Evolutionary conservation across 2,329 filamentous ascomycete species (phyloP), one percentile per base, ranked within the genome.

Genomic region (Cladosporium cucumerinum): DNA sequence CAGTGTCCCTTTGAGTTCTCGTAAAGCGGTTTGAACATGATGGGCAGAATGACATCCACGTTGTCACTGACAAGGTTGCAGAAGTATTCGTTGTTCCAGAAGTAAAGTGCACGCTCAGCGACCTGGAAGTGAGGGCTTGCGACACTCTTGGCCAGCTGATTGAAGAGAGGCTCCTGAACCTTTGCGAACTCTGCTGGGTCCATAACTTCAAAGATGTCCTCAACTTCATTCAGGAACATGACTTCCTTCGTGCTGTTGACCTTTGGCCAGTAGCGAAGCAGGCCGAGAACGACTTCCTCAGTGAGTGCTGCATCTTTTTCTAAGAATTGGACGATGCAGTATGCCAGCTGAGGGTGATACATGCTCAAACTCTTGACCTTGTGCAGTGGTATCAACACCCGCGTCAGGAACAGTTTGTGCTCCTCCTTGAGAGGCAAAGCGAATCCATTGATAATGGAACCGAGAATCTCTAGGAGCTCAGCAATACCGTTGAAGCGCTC

Each of bases 11-110:
- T 99, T 5, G 94, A 98, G 78, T 99, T 99, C 79, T 99, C 95
- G 73, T 97, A 99, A 32, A 99, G 84, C 2, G 95, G 94, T 28
- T 94, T 93, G 80, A 99, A 99, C 95, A 99, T 99, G 76, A 99
- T 99, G 3, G 95, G 95, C 52, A 99, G 84, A 72, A 99, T 99
- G 55, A 97, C 94, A 74, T 98, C 94, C 63, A 99, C 95, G 73
- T 99, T 99, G 80, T 99, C 95, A 82, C 93, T 97, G 71, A 99
- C 95, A 66, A 99, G 84, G 75, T 98, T 99, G 84, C 95, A 99
- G 81, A 99, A 99, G 78, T 99, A 99, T 78, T 99, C 95, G 75
- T 99, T 99, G 84, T 99, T 99, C 95, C 95, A 99, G 82, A 99
- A 99, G 81, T 99, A 99, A 30, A 99, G 85, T 5, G 95, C 95